Evolutionary conservation across 768 basidiomycete genomes (phyloP), one percentile per base, ranked within the genome.

Genomic region (Tylopilus felleus): DNA sequence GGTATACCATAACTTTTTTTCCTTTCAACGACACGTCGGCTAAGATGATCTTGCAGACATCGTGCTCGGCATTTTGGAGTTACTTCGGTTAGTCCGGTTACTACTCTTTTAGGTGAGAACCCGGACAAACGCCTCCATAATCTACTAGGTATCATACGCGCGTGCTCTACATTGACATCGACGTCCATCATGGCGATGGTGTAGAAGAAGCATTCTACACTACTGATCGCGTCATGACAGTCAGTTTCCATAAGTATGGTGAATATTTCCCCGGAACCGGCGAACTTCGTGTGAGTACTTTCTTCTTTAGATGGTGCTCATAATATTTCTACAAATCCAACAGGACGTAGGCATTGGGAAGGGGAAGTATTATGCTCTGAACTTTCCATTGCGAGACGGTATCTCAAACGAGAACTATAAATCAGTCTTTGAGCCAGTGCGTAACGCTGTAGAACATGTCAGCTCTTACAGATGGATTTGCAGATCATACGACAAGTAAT

Each of bases 201-300:
- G 97, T 99, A 22, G 97, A 99, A 68, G 97, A 99, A 72, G 97
- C 97, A 0, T 99, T 99, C 70, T 99, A 98, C 71, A 95, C 94
- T 4, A 98, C 97, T 21, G 96, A 99, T 68, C 81, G 97, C 41
- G 97, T 99, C 52, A 98, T 98, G 97, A 98, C 96, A 0, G 86
- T 86, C 65, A 94, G 91, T 62, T 97, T 98, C 73, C 97, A 99
- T 70, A 98, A 98, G 71, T 99, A 98, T 60, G 97, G 97, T 31
- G 97, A 99, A 71, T 99, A 90, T 72, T 99, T 99, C 72, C 97
- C 97, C 25, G 97, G 97, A 39, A 99, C 97, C 7, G 97, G 97
- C n/a, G 95, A 97, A 71, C 77, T 97, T 38, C 81, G 95, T 60
- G 92, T 92, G 65, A 60, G 84, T 67, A 29, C 27, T 19, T 49